A percentile compares a stretch with the other conserved stretches of the same genome.
phyloP scores from a whole-genome alignment of 257 asterid genomes.

The Salvia rosmarinus region DNA sequence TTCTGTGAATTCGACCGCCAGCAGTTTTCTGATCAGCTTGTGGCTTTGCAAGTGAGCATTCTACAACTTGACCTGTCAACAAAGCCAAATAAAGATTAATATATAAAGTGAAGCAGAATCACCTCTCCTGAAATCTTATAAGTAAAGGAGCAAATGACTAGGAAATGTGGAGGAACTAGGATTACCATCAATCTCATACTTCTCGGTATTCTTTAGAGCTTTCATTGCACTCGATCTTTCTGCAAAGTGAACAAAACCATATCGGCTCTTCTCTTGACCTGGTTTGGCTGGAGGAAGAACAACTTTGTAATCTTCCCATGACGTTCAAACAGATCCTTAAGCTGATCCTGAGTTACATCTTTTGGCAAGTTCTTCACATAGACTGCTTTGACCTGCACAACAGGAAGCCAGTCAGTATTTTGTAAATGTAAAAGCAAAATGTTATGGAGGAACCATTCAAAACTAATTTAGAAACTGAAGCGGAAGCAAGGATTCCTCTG shows the following conservation, averaged over 20 bases:
- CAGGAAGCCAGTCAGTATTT: slow-evolving; percentile 25
- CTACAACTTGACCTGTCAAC: slow-evolving; percentile 78
- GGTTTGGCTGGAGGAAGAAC: slow-evolving; percentile 98
- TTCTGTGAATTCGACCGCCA: slow-evolving; percentile 64
- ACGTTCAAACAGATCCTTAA: slow-evolving; percentile 74
- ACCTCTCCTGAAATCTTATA: slow-evolving; percentile 11
- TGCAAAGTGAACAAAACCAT: slow-evolving; percentile 90
- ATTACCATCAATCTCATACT: slow-evolving; percentile 83
- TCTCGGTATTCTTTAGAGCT: slow-evolving; percentile 90
- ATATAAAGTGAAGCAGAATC: slow-evolving; percentile 28
- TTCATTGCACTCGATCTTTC: slow-evolving; percentile 92
- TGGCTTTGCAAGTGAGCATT: slow-evolving; percentile 98
- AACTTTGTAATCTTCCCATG: slow-evolving; percentile 89
- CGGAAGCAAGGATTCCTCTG: background rate
- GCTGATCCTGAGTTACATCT: slow-evolving; percentile 79
- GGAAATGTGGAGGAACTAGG: slow-evolving; percentile 11
- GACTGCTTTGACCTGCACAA: slow-evolving; percentile 82
- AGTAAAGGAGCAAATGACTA: slow-evolving; percentile 25
- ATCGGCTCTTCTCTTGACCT: slow-evolving; percentile 92
- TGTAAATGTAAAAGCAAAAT: background rate
- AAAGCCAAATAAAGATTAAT: slow-evolving; percentile 29
- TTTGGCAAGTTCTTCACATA: slow-evolving; percentile 94
- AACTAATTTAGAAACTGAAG: slow-evolving; percentile 5
- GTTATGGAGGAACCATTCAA: background rate
- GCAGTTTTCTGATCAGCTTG: slow-evolving; percentile 80